Percentiles rank a stretch among this genome's conserved stretches.
Evolutionary conservation across 768 basidiomycete genomes (phyloP).

Genomic region (Agaricus subrufescens): DNA sequence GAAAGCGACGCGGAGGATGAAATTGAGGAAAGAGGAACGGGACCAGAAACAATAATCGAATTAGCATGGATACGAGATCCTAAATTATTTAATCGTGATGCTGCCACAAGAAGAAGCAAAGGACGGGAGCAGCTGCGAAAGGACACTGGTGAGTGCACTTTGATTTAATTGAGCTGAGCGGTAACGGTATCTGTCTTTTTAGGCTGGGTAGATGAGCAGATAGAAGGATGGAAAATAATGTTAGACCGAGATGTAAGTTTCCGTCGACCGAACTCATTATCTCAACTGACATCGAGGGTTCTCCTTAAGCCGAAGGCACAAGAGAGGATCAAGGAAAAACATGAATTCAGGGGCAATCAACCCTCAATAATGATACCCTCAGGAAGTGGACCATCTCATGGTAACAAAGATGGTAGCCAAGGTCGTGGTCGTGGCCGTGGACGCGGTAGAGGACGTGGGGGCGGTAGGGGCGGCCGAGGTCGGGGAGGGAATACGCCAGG

Average conservation of each 20-base stretch:
- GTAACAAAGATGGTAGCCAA: conserved; percentile 13
- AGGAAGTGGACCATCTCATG: not conserved
- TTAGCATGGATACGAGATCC: conserved; percentile 72
- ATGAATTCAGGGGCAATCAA: conserved; percentile 71
- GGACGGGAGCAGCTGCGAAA: conserved; percentile 59
- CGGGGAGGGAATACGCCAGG: conserved; percentile 28
- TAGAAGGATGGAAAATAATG: conserved; percentile 92
- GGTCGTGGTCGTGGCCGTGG: conserved; percentile 25
- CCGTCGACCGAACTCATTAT: not conserved
- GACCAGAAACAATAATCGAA: conserved; percentile 65
- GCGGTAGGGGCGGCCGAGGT: conserved; percentile 35
- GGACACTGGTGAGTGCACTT: conserved; percentile 50
- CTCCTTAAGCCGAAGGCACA: conserved; percentile 53
- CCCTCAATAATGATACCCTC: conserved; percentile 8
- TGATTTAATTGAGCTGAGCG: not conserved
- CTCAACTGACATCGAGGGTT: too few relatives aligned
- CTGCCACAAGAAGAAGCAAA: conserved; percentile 65
- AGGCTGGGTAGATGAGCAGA: conserved; percentile 81
- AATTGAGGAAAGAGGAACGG: conserved; percentile 20
- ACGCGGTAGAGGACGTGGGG: conserved; percentile 17
- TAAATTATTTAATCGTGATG: conserved; percentile 73
- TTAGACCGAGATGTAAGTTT: conserved; percentile 77
- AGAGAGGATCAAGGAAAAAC: conserved; percentile 67
- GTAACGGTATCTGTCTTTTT: not conserved
- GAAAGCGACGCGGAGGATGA: conserved; percentile 30